Evolutionary conservation across 2,329 filamentous ascomycete species (phyloP).

Genomic region (Macrophomina pseudophaseolina): DNA sequence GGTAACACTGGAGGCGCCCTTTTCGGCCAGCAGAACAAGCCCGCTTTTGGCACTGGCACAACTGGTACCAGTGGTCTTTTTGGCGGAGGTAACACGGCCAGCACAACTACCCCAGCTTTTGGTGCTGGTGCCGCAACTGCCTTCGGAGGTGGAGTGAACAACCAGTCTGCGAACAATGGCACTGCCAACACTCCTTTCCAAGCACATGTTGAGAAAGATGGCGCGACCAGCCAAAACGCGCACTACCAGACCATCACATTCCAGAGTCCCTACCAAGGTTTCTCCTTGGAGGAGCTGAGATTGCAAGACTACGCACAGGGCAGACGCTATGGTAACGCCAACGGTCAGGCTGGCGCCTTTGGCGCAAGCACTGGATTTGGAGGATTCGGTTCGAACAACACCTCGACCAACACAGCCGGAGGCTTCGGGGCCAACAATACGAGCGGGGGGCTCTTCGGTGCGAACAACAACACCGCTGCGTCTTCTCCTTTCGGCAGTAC

Average conservation of each 20-base stretch:
- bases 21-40: constrained; percentile 50
- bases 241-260: constrained; percentile 81
- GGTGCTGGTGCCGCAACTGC: constrained; percentile 43
- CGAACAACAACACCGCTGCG: constrained; percentile 40
- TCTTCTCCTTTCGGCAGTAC: constrained; percentile 30
- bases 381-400: constrained; percentile 51
- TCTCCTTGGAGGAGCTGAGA: constrained; percentile 73
- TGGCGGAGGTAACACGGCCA: constrained; percentile 42
- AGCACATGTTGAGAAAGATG: constrained; percentile 75
- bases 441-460: constrained; percentile 52
- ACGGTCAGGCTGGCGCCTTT: constrained; percentile 81
- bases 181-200: constrained; percentile 71
- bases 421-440: constrained; percentile 56
- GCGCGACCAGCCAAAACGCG: constrained; percentile 55
- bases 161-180: constrained; percentile 61
- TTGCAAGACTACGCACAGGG: constrained; percentile 88
- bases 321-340: constrained; percentile 79
- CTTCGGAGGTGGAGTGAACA: constrained; percentile 52
- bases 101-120: constrained; percentile 41
- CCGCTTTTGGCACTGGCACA: constrained; percentile 57
- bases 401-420: constrained; percentile 34
- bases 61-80: constrained; percentile 38
- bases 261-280: constrained; percentile 82
- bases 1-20: constrained; percentile 42
- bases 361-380: constrained; percentile 67